These are phyloP conservation scores for Dioscorea alata DNA, from an alignment of 106 monocot species.

Conservation along the genomic window DNA sequence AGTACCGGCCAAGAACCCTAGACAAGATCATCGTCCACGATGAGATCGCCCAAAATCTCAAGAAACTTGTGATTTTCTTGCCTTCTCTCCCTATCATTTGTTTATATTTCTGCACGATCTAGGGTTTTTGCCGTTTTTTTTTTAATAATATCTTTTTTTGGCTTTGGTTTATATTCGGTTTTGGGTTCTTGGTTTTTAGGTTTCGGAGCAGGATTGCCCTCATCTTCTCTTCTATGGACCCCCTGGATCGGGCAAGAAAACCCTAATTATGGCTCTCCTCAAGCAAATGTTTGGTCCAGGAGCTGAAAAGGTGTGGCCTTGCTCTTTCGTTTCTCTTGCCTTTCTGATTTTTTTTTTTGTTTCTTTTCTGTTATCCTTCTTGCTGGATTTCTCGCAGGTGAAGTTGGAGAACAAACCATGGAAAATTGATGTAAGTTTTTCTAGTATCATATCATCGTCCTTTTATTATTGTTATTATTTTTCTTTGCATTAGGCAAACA, in stretches of 20 bases:
- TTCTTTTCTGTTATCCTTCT: neutral
- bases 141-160: neutral
- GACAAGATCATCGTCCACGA: slow-evolving; percentile 87
- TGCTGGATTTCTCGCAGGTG: slow-evolving; percentile 49
- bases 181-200: slow-evolving; percentile 28
- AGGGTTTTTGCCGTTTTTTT: slow-evolving; percentile 7
- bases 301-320: slow-evolving; percentile 57
- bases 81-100: neutral
- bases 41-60: slow-evolving; percentile 74
- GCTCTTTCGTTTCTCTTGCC: neutral
- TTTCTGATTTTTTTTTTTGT: neutral
- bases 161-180: slow-evolving; percentile 1
- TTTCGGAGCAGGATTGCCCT: slow-evolving; percentile 92
- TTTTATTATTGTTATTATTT: too few relatives aligned
- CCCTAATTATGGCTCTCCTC: slow-evolving; percentile 85
- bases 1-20: slow-evolving; percentile 85
- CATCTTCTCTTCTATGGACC: slow-evolving; percentile 96
- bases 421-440: slow-evolving; percentile 79
- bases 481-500: too few relatives aligned
- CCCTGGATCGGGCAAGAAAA: slow-evolving; percentile 91
- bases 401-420: slow-evolving; percentile 93
- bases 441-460: too few relatives aligned
- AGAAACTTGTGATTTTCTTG: slow-evolving; percentile 54
- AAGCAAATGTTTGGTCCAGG: slow-evolving; percentile 90
- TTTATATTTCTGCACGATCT: slow-evolving; percentile 1